Percentiles rank a stretch among this genome's conserved stretches.
Evolutionary conservation across 768 basidiomycete species (phyloP).

Genomic region (Hygrophoropsis aurantiaca): DNA sequence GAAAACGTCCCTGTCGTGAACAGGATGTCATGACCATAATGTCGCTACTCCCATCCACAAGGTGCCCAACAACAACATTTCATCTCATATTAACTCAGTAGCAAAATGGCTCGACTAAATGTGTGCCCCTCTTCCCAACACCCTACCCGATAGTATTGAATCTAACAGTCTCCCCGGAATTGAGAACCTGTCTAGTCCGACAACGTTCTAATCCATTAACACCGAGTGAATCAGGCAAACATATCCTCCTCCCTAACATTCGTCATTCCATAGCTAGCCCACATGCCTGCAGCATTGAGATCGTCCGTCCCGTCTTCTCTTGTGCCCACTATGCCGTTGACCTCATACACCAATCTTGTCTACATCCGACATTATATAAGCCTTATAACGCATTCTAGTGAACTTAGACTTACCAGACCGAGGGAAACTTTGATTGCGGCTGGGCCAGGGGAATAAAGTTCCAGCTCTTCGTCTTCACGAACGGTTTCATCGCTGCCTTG

Average conservation of each 20-base stretch:
- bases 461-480: conserved; percentile 24
- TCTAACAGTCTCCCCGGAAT: too few species aligned
- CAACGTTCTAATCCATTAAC: too few species aligned
- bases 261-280: conserved; percentile 45
- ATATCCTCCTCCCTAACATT: conserved; percentile 35
- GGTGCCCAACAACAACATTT: too few species aligned
- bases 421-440: conserved; percentile 65
- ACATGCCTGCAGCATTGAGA: conserved; percentile 45
- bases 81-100: too few species aligned
- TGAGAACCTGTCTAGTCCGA: too few species aligned
- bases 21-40: too few species aligned
- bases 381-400: not conserved
- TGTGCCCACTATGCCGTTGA: conserved; percentile 42
- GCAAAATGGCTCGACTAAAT: too few species aligned
- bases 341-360: conserved; percentile 47
- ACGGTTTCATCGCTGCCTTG: not conserved
- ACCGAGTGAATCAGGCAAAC: conserved; percentile 6
- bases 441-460: conserved; percentile 43
- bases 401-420: conserved; percentile 44
- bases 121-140: too few species aligned
- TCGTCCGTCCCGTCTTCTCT: conserved; percentile 47
- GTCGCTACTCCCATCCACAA: too few species aligned
- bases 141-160: too few species aligned
- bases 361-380: conserved; percentile 13
- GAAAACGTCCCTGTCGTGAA: too few species aligned